Evolutionary conservation across 1,139 yeast species (phyloP).

Genomic region (Yarrowia galli): DNA sequence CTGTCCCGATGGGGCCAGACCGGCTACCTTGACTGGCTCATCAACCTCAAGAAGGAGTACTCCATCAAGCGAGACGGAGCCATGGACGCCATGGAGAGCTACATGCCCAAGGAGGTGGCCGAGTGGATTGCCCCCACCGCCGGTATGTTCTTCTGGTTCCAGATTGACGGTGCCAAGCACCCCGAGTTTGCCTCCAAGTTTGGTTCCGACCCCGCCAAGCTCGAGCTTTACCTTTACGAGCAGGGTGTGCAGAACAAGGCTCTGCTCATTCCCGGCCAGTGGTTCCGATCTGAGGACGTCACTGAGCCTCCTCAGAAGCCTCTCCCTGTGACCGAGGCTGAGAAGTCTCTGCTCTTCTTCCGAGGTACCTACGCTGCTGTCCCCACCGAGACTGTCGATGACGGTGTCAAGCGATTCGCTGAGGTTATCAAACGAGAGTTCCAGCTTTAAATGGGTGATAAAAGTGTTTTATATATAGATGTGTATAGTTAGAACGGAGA

Average conservation of each 20-base stretch:
- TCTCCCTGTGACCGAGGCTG: conserved; percentile 45
- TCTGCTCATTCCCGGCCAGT: conserved; percentile 86
- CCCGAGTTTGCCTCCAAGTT: conserved; percentile 67
- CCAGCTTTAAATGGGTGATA: conserved; percentile 42
- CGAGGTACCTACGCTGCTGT: conserved; percentile 94
- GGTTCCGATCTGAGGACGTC: conserved; percentile 68
- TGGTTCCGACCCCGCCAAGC: conserved; percentile 61
- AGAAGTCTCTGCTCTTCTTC: conserved; percentile 63
- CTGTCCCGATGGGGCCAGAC: conserved; percentile 76
- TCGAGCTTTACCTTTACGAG: conserved; percentile 72
- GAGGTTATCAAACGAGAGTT: conserved; percentile 57
- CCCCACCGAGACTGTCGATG: conserved; percentile 63
- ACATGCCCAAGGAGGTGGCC: conserved; percentile 65
- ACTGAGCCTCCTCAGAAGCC: conserved; percentile 58
- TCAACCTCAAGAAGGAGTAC: conserved; percentile 82
- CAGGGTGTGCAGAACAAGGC: conserved; percentile 69
- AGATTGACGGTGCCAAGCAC: conserved; percentile 78
- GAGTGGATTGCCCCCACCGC: conserved; percentile 79
- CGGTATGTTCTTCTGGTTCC: conserved; percentile 90
- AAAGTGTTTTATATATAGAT: conserved; percentile 21
- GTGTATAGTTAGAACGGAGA: conserved; percentile 16
- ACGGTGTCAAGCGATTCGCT: conserved; percentile 72
- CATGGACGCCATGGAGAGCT: conserved; percentile 66
- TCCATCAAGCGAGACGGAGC: conserved; percentile 80
- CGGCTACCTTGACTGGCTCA: conserved; percentile 87